Evolutionary conservation across 305 asterid species (phyloP), one percentile per base, ranked within the genome.

Genomic region (Stenogyne calaminthoides): DNA sequence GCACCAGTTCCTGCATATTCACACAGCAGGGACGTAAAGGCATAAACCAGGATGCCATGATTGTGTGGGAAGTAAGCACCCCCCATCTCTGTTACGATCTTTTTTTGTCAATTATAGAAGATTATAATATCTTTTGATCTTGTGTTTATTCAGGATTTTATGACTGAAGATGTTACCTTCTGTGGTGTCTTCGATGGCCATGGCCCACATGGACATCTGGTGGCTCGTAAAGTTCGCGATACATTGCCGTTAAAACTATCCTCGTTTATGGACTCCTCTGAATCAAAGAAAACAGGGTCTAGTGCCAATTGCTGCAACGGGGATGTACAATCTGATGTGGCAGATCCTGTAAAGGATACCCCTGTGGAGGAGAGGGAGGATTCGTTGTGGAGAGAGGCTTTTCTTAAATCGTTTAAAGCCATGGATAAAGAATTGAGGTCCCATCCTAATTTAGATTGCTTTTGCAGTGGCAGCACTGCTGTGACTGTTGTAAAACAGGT

Each of bases 21-120:
- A 95, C 99, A 74, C 99, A 95, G 81, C 99, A 95, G 77, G 99
- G 99, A 6, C 90, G 99, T 69, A 95, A 95, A 76, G 99, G 99
- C 78, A 88, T 95, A 71, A 95, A 95, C 75, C 99, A 95, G 70
- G 99, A 95, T 69, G 98, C 98, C 70, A 95, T 95, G 99, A 86
- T 95, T 54, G 98, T 95, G 56, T 95, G 99, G 99, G 99, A 95
- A 83, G 99, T 95, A 83, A 81, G 89, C 81, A 37, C 29, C 14
- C 9, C 47, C 25, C 14, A 58, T 42, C 42, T 59, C 34, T 60
- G 0, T 61, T 36, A 22, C 22, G 15, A 34, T 34, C 67, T 5
- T 44, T 22, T 65, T 78, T 15, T 5, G 12, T 36, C 57, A 49
- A 56, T 22, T 12, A 6, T 58, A 7, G 46, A 69, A 62, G 62